phyloP scores from a whole-genome alignment of 148 eudicot species.

The Nepenthes gracilis region DNA sequence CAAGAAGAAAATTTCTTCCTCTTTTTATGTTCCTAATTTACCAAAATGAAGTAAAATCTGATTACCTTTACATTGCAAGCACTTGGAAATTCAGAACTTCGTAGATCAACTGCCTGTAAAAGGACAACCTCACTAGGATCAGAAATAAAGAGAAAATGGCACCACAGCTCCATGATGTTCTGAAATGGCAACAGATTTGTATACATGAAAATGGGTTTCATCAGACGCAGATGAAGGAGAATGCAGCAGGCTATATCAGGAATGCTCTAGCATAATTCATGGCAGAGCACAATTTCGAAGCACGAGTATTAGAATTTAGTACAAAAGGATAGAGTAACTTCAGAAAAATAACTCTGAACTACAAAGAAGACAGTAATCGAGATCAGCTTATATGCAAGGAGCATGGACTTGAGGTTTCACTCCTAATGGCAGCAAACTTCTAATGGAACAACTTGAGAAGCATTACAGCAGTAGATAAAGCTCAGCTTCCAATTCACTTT shows the following conservation, averaged over 20 bases:
- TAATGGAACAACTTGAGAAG: too few species aligned
- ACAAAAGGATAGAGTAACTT: too few species aligned
- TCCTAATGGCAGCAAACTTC: too few species aligned
- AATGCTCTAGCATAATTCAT: background rate
- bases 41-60: background rate
- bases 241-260: background rate
- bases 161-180: background rate
- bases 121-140: conserved; percentile 3
- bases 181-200: background rate
- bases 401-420: too few species aligned
- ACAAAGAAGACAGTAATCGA: too few species aligned
- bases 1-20: background rate
- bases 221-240: background rate
- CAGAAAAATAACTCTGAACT: too few species aligned
- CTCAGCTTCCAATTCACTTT: too few species aligned
- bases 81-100: conserved; percentile 43
- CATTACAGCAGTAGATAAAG: too few species aligned
- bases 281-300: too few species aligned
- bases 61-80: conserved; percentile 49
- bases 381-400: too few species aligned
- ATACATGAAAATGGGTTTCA: background rate
- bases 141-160: background rate
- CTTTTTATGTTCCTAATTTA: background rate
- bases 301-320: too few species aligned
- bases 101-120: conserved; percentile 79